phyloP scores from a whole-genome alignment of 805 yeast genomes.

The Saccharomyces paradoxus region DNA sequence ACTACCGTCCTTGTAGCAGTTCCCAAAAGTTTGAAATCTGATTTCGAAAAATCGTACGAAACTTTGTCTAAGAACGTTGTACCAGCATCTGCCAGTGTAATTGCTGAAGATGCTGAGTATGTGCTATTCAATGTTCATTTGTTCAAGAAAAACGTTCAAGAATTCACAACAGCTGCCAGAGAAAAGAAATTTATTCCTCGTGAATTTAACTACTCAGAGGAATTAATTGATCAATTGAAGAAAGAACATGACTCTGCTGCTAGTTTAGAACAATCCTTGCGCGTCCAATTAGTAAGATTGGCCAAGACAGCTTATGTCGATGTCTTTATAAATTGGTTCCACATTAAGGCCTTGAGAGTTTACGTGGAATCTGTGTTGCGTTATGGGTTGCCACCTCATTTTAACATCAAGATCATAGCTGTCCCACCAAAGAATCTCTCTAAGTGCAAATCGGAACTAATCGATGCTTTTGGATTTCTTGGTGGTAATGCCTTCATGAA shows the following conservation, averaged over 20 bases:
- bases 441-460: slow-evolving; percentile 61
- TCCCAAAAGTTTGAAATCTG: slow-evolving; percentile 54
- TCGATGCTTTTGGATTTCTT: slow-evolving; percentile 73
- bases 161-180: slow-evolving; percentile 62
- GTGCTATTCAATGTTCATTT: slow-evolving; percentile 68
- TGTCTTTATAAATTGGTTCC: slow-evolving; percentile 79
- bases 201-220: slow-evolving; percentile 82
- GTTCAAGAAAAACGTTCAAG: slow-evolving; percentile 71
- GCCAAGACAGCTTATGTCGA: slow-evolving; percentile 88
- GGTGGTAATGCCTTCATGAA: slow-evolving; percentile 81
- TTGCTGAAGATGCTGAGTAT: slow-evolving; percentile 69
- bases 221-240: slow-evolving; percentile 58
- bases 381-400: slow-evolving; percentile 94
- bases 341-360: slow-evolving; percentile 75
- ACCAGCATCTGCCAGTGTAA: slow-evolving; percentile 74
- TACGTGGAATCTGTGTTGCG: slow-evolving; percentile 91
- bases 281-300: slow-evolving; percentile 71
- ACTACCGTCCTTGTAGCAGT: slow-evolving; percentile 83
- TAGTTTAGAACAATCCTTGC: slow-evolving; percentile 62
- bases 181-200: slow-evolving; percentile 89
- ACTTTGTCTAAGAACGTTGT: slow-evolving; percentile 72
- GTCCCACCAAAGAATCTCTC: slow-evolving; percentile 40
- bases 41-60: slow-evolving; percentile 68
- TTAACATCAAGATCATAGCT: slow-evolving; percentile 44
- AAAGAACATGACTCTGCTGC: slow-evolving; percentile 72